Conservation (phyloP, 495 filamentous ascomycete species). For the Acidomyces sp. region DNA sequence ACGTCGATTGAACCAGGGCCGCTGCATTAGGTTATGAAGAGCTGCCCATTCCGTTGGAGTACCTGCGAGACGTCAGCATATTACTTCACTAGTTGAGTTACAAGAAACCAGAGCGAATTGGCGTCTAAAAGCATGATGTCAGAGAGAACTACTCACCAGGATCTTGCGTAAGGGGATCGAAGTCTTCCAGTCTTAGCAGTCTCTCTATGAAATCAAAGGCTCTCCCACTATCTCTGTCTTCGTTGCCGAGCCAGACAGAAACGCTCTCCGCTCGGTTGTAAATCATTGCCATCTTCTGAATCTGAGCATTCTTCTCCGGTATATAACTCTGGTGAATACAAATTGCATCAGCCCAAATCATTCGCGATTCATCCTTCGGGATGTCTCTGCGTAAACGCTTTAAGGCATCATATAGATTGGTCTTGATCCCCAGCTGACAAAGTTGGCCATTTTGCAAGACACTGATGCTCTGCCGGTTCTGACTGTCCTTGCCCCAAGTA, state of each 20-base stretch:
- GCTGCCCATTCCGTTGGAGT: conserved; percentile 11
- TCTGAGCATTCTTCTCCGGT: conserved; percentile 14
- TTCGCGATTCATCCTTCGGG: background rate
- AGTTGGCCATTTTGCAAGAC: conserved; percentile 3
- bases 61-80: too few relatives aligned
- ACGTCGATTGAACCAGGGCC: conserved; percentile 19
- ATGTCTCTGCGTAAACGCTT: conserved; percentile 1
- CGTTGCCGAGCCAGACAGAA: conserved; percentile 17
- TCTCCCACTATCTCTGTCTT: conserved; percentile 9
- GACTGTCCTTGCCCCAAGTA: conserved; percentile 3
- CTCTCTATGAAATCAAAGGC: conserved; percentile 17
- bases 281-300: conserved; percentile 16
- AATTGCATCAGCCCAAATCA: conserved; percentile 12
- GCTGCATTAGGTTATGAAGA: conserved; percentile 16
- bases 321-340: conserved; percentile 11
- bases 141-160: too few relatives aligned
- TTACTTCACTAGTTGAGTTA: too few relatives aligned
- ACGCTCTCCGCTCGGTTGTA: conserved; percentile 16
- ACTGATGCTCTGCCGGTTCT: background rate
- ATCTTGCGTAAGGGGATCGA: conserved; percentile 13
- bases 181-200: conserved; percentile 13
- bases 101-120: too few relatives aligned
- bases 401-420: conserved; percentile 3
- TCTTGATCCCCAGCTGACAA: conserved; percentile 4
- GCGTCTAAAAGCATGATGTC: too few relatives aligned